Evolutionary conservation across 2,329 filamentous ascomycete genomes (phyloP).

Genomic region (Aspergillus hortae): DNA sequence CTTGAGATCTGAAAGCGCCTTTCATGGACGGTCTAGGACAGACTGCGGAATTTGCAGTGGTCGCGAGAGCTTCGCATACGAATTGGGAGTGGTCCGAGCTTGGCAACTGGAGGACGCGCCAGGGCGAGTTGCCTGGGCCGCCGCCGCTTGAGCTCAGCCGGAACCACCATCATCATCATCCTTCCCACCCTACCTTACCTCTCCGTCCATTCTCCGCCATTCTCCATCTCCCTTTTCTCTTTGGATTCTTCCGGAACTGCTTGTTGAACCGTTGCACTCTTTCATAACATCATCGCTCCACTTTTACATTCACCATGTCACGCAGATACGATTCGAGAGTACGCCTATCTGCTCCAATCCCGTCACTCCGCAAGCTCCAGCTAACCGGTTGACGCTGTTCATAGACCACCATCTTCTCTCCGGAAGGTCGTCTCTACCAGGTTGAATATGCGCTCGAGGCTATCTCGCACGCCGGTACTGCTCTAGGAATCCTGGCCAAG

Average conservation of each 20-base stretch:
- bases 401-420: conserved; percentile 99
- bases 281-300: conserved; percentile 9
- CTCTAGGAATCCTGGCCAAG: conserved; percentile 92
- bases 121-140: conserved; percentile 36
- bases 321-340: conserved; percentile 97
- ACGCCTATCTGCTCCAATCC: conserved; percentile 40
- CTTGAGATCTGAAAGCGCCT: too few relatives aligned
- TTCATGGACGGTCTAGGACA: background rate
- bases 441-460: conserved; percentile 99
- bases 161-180: conserved; percentile 18
- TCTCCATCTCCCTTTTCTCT: conserved; percentile 8
- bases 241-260: background rate
- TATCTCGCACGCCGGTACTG: conserved; percentile 96
- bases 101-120: conserved; percentile 37
- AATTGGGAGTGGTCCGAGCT: conserved; percentile 33
- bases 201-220: conserved; percentile 17
- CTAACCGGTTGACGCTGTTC: conserved; percentile 34
- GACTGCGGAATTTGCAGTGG: conserved; percentile 12
- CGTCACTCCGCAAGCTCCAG: conserved; percentile 27
- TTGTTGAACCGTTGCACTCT: conserved; percentile 2
- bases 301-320: conserved; percentile 65
- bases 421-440: conserved; percentile 96
- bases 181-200: conserved; percentile 2
- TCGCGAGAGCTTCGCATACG: conserved; percentile 14
- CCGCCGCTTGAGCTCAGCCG: conserved; percentile 30